Evolutionary conservation across 192 early-diverging fungal genomes (phyloP).

Genomic region (Backusella tarrabulga): DNA sequence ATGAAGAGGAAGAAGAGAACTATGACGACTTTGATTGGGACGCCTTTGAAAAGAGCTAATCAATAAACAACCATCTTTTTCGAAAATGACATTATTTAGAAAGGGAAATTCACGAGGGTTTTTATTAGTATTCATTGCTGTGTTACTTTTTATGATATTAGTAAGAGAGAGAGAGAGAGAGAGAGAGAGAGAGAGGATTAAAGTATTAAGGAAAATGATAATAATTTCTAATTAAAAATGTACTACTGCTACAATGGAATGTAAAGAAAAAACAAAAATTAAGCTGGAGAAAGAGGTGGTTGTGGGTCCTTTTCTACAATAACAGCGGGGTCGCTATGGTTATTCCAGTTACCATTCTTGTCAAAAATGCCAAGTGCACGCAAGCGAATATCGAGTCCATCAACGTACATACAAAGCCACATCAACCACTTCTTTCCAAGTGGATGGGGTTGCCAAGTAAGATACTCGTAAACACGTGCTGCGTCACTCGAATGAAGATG

Average conservation of each 20-base stretch:
- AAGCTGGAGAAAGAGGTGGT: neutral
- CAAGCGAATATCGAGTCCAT: conserved; percentile 28
- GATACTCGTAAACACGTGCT: conserved; percentile 14
- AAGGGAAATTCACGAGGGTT: neutral
- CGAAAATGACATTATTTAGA: neutral
- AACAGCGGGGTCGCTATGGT: neutral
- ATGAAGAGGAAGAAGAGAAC: conserved; percentile 8
- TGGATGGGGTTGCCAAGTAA: conserved; percentile 29
- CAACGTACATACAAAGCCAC: conserved; percentile 27
- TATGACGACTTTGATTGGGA: conserved; percentile 37
- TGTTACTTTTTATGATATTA: neutral
- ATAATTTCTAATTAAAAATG: neutral
- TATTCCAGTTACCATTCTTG: conserved; percentile 20
- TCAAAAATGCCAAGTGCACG: conserved; percentile 23
- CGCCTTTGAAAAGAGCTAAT: conserved; percentile 28
- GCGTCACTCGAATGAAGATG: conserved; percentile 11
- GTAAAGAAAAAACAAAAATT: neutral
- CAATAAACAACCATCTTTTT: neutral
- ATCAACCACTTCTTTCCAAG: conserved; percentile 20
- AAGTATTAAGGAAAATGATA: neutral
- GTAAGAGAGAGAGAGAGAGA: neutral
- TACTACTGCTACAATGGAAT: neutral
- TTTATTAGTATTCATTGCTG: neutral
- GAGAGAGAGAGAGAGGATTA: neutral
- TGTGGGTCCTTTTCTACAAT: neutral